Base-by-base conservation (phyloP, 768 basidiomycete species). In the Mycena belliarum region DNA sequence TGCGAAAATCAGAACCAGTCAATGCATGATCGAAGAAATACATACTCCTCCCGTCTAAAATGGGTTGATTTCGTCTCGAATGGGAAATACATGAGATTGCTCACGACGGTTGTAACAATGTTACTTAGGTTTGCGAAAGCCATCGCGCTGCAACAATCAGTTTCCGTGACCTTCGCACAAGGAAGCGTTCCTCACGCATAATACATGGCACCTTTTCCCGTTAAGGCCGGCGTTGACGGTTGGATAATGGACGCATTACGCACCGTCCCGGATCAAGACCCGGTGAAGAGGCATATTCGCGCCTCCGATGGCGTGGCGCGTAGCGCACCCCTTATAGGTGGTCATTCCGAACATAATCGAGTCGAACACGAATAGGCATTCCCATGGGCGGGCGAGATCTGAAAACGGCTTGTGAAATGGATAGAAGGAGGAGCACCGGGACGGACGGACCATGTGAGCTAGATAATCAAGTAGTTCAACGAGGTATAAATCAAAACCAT, bases 331-430 rank as follows among this genome's bases (percentile, higher is more conserved):
- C 4, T 50, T 48, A 32, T 49, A 44, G 25, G 42, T 28, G 29
- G 52, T 59, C 46, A 59, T 6, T 1, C 47, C 42, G 24, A 75
- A 70, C 11, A 76, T 66, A 16, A 72, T 49, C 2, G 65, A 8
- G 53, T 77, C 75, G 46, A 66, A 72, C 1, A 64, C 44, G 46
- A 71, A 71, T 9, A 73, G 66, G 7, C 66, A 64, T 42, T 71
- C 73, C 71, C 74, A 76, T 16, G 73, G 29, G 1, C 14, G 21
- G 14, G 58, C 47, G 1, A 54, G 41, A 53, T 54, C 52, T 54
- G 20, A 10, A 28, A 25, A 18, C 1, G 5, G 28, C 1, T 20
- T 23, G n/a, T n/a, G 16, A 35, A 20, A 4, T 3, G 16, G 26
- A 16, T 8, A 12, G 1, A 5, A 16, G n/a, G 20, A n/a, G 16